These are phyloP conservation scores for Phytophthora capsici DNA, from an alignment of 352 stramenopile species.

Conservation along the genomic window DNA sequence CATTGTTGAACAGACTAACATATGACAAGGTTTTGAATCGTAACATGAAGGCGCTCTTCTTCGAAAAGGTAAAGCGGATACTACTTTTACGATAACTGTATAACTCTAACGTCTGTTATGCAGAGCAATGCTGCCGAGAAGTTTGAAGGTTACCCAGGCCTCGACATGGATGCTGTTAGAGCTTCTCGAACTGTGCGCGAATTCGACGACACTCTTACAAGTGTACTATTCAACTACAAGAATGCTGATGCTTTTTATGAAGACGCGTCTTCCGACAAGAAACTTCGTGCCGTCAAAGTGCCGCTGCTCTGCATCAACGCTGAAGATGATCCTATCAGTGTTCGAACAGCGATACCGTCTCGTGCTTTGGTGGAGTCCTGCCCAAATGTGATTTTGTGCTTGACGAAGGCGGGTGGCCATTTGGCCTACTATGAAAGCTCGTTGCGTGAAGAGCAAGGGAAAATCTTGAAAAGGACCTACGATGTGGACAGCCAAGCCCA, in stretches of 20 bases:
- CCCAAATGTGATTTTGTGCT: conserved; percentile 58
- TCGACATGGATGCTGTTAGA: conserved; percentile 51
- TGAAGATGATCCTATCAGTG: conserved; percentile 61
- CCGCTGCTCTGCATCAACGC: conserved; percentile 67
- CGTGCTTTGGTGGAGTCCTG: conserved; percentile 43
- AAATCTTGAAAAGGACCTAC: not conserved
- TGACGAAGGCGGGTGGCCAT: conserved; percentile 64
- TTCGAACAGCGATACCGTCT: conserved; percentile 36
- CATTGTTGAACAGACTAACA: conserved; percentile 55
- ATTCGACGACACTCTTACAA: conserved; percentile 68
- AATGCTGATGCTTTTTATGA: conserved; percentile 56
- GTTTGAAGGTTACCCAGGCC: conserved; percentile 45
- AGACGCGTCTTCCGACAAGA: conserved; percentile 52
- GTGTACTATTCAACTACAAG: conserved; percentile 56
- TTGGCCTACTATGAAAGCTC: conserved; percentile 64
- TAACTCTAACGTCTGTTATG: not conserved
- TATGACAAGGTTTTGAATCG: conserved; percentile 60
- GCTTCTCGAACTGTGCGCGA: conserved; percentile 44
- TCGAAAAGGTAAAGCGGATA: conserved; percentile 39
- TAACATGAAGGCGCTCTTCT: conserved; percentile 67
- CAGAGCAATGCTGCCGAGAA: conserved; percentile 42
- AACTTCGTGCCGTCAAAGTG: conserved; percentile 44
- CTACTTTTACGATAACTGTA: not conserved
- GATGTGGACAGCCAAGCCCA: conserved; percentile 49
- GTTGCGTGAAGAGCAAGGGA: conserved; percentile 4